Percentiles rank a stretch among this genome's conserved stretches.
Evolutionary conservation across 805 yeast species (phyloP).

Genomic region (Hagleromyces aurorensis): DNA sequence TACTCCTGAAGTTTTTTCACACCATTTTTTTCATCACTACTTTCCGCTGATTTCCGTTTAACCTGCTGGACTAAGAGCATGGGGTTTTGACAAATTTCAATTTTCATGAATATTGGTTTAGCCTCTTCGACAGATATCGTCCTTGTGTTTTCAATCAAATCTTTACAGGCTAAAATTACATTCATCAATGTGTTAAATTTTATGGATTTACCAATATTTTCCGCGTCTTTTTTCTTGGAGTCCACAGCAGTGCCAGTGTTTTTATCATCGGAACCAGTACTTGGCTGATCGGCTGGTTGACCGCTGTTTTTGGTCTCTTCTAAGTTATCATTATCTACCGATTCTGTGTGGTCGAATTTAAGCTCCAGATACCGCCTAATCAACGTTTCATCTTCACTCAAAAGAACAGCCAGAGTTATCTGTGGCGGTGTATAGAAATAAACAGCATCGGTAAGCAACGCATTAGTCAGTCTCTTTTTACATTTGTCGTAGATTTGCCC

Average conservation of each 20-base stretch:
- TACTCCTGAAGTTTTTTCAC: too few relatives aligned
- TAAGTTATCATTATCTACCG: constrained; percentile 10
- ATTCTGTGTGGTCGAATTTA: constrained; percentile 39
- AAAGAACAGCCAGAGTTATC: constrained; percentile 81
- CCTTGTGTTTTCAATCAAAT: constrained; percentile 34
- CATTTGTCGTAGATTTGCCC: constrained; percentile 69
- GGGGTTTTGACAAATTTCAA: constrained; percentile 58
- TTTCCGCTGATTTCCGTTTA: constrained; percentile 37
- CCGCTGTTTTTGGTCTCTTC: constrained; percentile 6
- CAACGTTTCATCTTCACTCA: constrained; percentile 54
- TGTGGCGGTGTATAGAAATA: constrained; percentile 91
- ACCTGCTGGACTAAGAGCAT: constrained; percentile 41
- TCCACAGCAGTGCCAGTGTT: constrained; percentile 3
- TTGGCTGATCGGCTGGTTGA: constrained; percentile 5
- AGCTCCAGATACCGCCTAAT: constrained; percentile 58
- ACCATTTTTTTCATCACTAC: too few relatives aligned
- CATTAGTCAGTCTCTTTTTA: constrained; percentile 52
- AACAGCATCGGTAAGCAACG: constrained; percentile 67
- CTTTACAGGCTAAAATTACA: constrained; percentile 43
- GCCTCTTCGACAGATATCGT: constrained; percentile 55
- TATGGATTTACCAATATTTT: constrained; percentile 12
- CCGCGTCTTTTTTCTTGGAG: constrained; percentile 9
- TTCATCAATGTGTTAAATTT: constrained; percentile 39
- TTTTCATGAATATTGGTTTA: constrained; percentile 52
- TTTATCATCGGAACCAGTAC: constrained; percentile 1